phyloP scores from a whole-genome alignment of 208 protist genomes.

The Jaenimonas drosophilae region DNA sequence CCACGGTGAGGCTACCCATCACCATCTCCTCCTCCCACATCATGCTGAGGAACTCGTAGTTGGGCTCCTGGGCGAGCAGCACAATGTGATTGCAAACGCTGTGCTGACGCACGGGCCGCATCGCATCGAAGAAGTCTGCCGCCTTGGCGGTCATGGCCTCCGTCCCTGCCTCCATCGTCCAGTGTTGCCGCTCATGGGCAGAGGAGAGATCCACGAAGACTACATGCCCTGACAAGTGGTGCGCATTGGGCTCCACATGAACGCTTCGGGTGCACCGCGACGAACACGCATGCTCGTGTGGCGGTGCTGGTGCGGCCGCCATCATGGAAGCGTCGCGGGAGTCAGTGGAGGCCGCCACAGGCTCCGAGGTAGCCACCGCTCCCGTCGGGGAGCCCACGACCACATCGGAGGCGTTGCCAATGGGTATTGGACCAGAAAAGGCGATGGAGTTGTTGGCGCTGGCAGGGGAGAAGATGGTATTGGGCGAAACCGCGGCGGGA shows the following conservation, averaged over 20 bases:
- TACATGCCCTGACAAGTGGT: slow-evolving; percentile 16
- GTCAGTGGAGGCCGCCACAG: too few relatives aligned
- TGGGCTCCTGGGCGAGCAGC: slow-evolving; percentile 17
- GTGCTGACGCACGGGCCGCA: slow-evolving; percentile 24
- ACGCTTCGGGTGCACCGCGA: slow-evolving; percentile 2
- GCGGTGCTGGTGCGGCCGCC: background rate
- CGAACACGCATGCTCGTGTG: background rate
- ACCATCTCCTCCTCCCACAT: slow-evolving; percentile 26
- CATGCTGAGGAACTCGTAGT: slow-evolving; percentile 19
- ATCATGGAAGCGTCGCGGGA: too few relatives aligned
- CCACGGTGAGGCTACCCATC: slow-evolving; percentile 10
- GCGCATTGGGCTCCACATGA: slow-evolving; percentile 7
- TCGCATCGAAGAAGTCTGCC: slow-evolving; percentile 24
- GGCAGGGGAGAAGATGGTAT: too few relatives aligned
- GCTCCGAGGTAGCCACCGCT: too few relatives aligned
- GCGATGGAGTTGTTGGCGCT: too few relatives aligned
- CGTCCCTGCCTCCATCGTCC: slow-evolving; percentile 14
- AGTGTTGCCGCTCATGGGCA: slow-evolving; percentile 16
- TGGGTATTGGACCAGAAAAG: too few relatives aligned
- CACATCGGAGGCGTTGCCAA: too few relatives aligned
- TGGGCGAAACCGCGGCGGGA: too few relatives aligned
- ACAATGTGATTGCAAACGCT: slow-evolving; percentile 18
- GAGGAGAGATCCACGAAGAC: slow-evolving; percentile 33
- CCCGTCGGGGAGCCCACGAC: too few relatives aligned
- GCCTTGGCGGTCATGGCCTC: slow-evolving; percentile 20